These are phyloP conservation scores for Silybum marianum DNA, from an alignment of 129 eudicot species.

Conservation along the genomic window DNA sequence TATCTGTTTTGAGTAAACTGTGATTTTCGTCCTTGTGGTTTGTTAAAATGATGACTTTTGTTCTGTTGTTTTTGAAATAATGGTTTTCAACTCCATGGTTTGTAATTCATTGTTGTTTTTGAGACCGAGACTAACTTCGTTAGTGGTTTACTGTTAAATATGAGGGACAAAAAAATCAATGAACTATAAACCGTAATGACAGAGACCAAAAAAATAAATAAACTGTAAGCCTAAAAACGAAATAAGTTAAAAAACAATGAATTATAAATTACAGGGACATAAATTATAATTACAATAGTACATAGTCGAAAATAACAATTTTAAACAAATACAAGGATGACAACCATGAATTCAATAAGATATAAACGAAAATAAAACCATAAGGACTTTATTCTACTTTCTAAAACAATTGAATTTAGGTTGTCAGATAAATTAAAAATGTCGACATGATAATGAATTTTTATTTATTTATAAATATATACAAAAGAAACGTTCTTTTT, in stretches of 20 bases:
- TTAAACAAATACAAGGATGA: neutral
- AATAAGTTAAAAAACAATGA: no score
- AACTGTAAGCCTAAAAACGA: neutral
- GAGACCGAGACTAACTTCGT: no score
- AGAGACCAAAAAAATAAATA: no score
- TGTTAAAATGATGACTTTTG: no score
- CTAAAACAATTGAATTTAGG: neutral
- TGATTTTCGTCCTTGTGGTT: neutral
- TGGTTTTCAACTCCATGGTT: no score
- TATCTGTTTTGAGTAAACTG: no score
- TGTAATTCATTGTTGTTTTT: no score
- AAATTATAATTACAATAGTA: no score
- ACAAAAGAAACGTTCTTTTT: neutral
- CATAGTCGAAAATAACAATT: no score
- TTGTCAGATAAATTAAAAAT: neutral
- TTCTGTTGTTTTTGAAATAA: neutral
- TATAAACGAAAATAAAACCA: neutral
- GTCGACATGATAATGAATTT: conserved; percentile 4
- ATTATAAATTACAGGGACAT: no score
- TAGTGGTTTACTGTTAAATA: neutral
- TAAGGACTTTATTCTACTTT: neutral
- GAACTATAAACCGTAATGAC: neutral
- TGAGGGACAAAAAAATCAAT: neutral
- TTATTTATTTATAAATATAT: no score
- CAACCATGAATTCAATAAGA: no score